Percentiles rank a stretch among this genome's conserved stretches.
Conservation (phyloP, 495 filamentous ascomycete genomes). For the Zalerion maritima region DNA sequence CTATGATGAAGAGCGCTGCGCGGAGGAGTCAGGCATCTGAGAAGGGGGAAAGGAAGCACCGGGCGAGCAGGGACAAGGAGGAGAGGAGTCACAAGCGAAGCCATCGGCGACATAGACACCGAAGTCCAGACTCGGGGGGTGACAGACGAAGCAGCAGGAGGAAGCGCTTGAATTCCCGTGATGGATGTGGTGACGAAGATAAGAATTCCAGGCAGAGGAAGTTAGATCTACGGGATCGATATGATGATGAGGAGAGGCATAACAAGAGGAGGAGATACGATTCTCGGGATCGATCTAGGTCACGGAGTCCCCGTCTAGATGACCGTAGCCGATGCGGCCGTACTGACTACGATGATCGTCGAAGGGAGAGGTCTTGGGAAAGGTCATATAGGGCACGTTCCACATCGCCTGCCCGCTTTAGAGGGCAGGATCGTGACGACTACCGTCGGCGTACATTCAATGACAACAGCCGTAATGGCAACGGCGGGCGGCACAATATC, state of each 20-base stretch:
- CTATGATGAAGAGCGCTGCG: conserved; percentile 70
- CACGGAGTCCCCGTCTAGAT: conserved; percentile 2
- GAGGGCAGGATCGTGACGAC: background rate
- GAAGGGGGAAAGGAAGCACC: conserved; percentile 28
- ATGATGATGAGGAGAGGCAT: conserved; percentile 1
- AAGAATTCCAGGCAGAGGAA: background rate
- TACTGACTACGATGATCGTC: no score
- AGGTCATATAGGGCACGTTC: no score
- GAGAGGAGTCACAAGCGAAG: conserved; percentile 37
- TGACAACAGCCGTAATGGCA: conserved; percentile 8
- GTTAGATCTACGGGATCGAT: background rate
- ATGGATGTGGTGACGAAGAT: background rate
- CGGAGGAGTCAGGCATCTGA: conserved; percentile 54
- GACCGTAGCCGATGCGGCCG: no score
- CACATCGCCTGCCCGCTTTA: no score
- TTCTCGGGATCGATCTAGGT: conserved; percentile 7
- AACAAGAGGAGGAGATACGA: conserved; percentile 7
- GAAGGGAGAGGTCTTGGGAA: no score
- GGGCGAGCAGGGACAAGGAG: conserved; percentile 23
- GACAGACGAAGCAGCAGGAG: conserved; percentile 17
- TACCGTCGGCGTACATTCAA: conserved; percentile 1
- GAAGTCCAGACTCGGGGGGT: conserved; percentile 17
- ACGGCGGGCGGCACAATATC: conserved; percentile 4
- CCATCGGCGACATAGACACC: conserved; percentile 21
- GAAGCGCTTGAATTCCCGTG: conserved; percentile 12